These are phyloP conservation scores for Plasmopara viticola DNA, from an alignment of 352 stramenopile genomes.

Conservation along the genomic window DNA sequence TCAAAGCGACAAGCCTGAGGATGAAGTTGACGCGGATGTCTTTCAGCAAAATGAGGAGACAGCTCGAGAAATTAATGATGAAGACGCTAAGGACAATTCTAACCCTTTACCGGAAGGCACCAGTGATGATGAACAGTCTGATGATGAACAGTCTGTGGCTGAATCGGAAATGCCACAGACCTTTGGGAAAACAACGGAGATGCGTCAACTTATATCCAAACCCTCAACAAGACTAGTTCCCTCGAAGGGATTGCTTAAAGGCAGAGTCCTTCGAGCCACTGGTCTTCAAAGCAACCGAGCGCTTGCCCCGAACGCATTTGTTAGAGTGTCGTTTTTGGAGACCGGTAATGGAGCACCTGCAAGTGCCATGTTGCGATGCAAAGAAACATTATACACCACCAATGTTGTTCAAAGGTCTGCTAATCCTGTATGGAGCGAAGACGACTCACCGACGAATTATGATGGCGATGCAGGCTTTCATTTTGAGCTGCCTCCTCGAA, in stretches of 20 bases:
- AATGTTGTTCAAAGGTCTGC: constrained; percentile 10
- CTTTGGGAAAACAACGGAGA: constrained; percentile 19
- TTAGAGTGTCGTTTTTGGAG: constrained; percentile 51
- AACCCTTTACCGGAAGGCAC: not conserved
- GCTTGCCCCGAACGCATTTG: constrained; percentile 31
- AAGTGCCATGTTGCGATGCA: constrained; percentile 62
- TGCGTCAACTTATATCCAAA: not conserved
- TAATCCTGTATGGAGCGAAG: constrained; percentile 40
- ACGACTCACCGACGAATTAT: not conserved
- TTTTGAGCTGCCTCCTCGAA: constrained; percentile 38
- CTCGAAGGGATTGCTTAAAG: constrained; percentile 33
- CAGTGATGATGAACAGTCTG: constrained; percentile 32
- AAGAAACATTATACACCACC: constrained; percentile 42
- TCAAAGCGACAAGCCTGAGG: not conserved
- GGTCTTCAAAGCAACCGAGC: constrained; percentile 19
- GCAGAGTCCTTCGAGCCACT: constrained; percentile 38
- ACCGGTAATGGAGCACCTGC: constrained; percentile 15
- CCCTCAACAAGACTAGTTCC: constrained; percentile 9
- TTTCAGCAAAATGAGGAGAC: constrained; percentile 5
- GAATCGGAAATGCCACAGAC: constrained; percentile 42
- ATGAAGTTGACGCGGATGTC: constrained; percentile 1
- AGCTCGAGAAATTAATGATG: constrained; percentile 3
- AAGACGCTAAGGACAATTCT: not conserved
- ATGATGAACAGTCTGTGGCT: constrained; percentile 33
- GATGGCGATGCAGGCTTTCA: constrained; percentile 27